Evolutionary conservation across 371 early-diverging fungal genomes (phyloP).

Genomic region (Mucor racemosus): DNA sequence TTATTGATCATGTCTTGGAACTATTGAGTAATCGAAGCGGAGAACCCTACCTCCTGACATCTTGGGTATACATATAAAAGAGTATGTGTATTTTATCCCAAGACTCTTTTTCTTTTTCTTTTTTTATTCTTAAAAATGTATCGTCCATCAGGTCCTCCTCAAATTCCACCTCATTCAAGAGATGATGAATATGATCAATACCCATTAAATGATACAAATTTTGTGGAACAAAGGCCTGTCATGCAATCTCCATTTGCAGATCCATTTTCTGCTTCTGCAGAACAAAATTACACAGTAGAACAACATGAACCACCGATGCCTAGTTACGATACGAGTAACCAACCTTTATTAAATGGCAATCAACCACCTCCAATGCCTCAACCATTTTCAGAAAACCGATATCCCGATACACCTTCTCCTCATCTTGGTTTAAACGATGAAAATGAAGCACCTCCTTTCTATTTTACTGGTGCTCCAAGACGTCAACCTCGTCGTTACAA

Average conservation of each 20-base stretch:
- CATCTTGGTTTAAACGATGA: conserved; percentile 9
- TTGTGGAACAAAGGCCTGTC: conserved; percentile 39
- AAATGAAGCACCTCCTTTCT: conserved; percentile 15
- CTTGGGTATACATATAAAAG: not conserved
- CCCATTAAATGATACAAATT: conserved; percentile 50
- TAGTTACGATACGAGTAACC: conserved; percentile 31
- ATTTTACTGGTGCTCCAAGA: conserved; percentile 55
- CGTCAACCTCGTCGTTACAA: conserved; percentile 68
- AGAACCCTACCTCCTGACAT: not conserved
- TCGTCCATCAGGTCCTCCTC: conserved; percentile 24
- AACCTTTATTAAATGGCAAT: conserved; percentile 24
- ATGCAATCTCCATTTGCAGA: conserved; percentile 47
- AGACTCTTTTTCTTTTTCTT: not conserved
- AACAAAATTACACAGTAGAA: conserved; percentile 13
- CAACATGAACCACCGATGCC: conserved; percentile 19
- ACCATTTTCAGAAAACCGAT: conserved; percentile 17
- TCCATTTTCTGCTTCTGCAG: conserved; percentile 27
- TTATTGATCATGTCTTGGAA: conserved; percentile 26
- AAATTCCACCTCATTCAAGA: conserved; percentile 16
- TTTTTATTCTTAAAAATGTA: conserved; percentile 17
- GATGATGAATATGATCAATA: conserved; percentile 41
- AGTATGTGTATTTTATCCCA: not conserved
- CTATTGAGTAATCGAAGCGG: conserved; percentile 11
- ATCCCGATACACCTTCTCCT: not conserved
- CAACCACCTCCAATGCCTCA: conserved; percentile 12